Conservation (phyloP, 2,329 filamentous ascomycete species). For the Huntiella abstrusa region DNA sequence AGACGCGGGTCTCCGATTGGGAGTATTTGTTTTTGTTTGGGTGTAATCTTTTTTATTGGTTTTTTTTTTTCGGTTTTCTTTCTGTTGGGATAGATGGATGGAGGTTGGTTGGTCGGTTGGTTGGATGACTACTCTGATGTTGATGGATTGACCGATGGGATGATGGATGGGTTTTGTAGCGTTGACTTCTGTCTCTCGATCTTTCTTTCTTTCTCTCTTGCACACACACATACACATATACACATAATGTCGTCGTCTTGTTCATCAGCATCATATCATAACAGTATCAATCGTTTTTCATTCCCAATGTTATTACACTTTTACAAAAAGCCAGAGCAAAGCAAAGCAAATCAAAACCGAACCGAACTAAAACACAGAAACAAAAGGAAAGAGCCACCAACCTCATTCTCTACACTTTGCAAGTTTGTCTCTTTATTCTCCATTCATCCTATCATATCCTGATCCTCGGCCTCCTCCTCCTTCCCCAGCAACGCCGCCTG, state of each 20-base stretch:
- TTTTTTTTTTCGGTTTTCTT: conserved; percentile 11
- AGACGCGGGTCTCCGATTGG: not conserved
- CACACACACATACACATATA: conserved; percentile 1
- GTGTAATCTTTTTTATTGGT: conserved; percentile 8
- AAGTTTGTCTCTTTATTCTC: too few species aligned
- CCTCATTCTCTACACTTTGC: too few species aligned
- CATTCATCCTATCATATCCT: too few species aligned
- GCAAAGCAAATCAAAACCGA: too few species aligned
- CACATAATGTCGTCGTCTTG: not conserved
- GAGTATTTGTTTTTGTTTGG: conserved; percentile 1
- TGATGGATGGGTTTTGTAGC: not conserved
- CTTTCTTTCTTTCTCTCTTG: conserved; percentile 8
- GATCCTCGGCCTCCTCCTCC: too few species aligned
- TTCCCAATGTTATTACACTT: conserved; percentile 12
- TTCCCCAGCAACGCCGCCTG: not conserved
- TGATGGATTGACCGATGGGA: too few species aligned
- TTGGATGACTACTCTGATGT: too few species aligned
- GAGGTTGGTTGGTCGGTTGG: not conserved
- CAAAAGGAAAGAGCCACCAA: too few species aligned
- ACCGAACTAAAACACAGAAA: too few species aligned
- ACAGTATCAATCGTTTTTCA: not conserved
- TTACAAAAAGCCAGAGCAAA: not conserved
- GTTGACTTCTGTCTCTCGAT: not conserved
- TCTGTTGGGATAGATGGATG: not conserved
- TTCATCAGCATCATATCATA: conserved; percentile 1